A percentile compares a stretch with the other conserved stretches of the same genome.
These are phyloP conservation scores for Naematelia encephala DNA, from an alignment of 768 basidiomycete species.

Conservation along the genomic window DNA sequence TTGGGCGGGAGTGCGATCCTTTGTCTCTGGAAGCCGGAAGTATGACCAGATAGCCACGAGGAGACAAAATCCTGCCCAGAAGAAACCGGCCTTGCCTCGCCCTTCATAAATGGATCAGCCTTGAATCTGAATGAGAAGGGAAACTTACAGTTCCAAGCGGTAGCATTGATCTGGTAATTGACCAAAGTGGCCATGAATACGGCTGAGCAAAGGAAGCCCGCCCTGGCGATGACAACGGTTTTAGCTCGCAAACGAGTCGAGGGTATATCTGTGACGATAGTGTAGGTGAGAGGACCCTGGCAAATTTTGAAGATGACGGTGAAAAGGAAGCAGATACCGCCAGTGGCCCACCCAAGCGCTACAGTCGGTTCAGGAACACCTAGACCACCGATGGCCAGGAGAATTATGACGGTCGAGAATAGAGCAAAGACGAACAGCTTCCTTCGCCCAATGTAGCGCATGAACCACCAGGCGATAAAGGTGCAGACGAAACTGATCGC, in stretches of 20 bases:
- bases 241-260: conserved; percentile 12
- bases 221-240: conserved; percentile 12
- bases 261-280: conserved; percentile 13
- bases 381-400: conserved; percentile 41
- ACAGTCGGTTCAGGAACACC: conserved; percentile 17
- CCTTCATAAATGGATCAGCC: background rate
- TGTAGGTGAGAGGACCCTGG: conserved; percentile 14
- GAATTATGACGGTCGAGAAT: conserved; percentile 29
- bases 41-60: conserved; percentile 36
- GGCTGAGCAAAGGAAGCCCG: background rate
- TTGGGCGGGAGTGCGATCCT: conserved; percentile 46
- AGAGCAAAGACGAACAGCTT: conserved; percentile 42
- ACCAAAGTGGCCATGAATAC: background rate
- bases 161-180: conserved; percentile 44
- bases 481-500: conserved; percentile 36
- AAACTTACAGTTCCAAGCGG: conserved; percentile 27
- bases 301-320: conserved; percentile 1
- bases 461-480: conserved; percentile 30
- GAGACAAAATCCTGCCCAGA: conserved; percentile 23
- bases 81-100: conserved; percentile 6
- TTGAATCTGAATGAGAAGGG: background rate
- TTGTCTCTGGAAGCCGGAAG: conserved; percentile 41
- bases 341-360: conserved; percentile 6
- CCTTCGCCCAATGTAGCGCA: conserved; percentile 31
- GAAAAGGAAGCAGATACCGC: conserved; percentile 5